Evolutionary conservation across 1,284 basidiomycete genomes (phyloP).

Genomic region (Heterobasidion annosum): DNA sequence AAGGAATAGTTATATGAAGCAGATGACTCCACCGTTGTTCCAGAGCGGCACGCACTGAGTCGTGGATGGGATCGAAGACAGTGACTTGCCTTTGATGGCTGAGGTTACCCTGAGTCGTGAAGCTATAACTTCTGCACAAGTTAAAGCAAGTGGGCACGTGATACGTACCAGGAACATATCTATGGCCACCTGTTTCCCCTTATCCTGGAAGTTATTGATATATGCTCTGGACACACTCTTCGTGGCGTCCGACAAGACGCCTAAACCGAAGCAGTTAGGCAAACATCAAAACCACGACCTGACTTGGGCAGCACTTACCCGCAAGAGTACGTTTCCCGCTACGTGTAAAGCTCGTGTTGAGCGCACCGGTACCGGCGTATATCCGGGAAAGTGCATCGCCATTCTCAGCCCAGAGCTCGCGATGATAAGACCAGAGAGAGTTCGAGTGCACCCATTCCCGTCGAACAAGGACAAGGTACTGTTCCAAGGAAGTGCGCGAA

Average conservation of each 20-base stretch:
- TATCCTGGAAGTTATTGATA: constrained; percentile 98
- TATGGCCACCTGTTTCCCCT: constrained; percentile 89
- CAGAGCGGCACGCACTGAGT: constrained; percentile 70
- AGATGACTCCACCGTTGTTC: constrained; percentile 41
- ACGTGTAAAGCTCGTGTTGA: constrained; percentile 94
- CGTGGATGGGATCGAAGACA: constrained; percentile 92
- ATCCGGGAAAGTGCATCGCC: constrained; percentile 86
- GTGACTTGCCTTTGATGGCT: constrained; percentile 82
- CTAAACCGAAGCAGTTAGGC: constrained; percentile 23
- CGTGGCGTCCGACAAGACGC: constrained; percentile 90
- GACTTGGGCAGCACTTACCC: constrained; percentile 30
- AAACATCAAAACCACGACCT: neutral
- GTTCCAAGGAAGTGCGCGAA: constrained; percentile 68
- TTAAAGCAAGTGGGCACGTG: neutral
- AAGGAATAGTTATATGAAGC: constrained; percentile 4
- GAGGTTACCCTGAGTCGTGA: constrained; percentile 72
- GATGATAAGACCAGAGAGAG: constrained; percentile 79
- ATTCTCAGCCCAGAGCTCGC: constrained; percentile 96
- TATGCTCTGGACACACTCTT: constrained; percentile 94
- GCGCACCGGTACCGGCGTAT: constrained; percentile 94
- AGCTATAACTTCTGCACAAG: neutral
- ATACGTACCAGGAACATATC: constrained; percentile 82
- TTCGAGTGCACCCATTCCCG: constrained; percentile 67
- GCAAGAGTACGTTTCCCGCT: constrained; percentile 91
- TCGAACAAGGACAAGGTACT: constrained; percentile 62